A percentile compares a stretch with the other conserved stretches of the same genome.
These are phyloP conservation scores for Rhodamnia argentea DNA, from an alignment of 345 rosid species.

Conservation along the genomic window DNA sequence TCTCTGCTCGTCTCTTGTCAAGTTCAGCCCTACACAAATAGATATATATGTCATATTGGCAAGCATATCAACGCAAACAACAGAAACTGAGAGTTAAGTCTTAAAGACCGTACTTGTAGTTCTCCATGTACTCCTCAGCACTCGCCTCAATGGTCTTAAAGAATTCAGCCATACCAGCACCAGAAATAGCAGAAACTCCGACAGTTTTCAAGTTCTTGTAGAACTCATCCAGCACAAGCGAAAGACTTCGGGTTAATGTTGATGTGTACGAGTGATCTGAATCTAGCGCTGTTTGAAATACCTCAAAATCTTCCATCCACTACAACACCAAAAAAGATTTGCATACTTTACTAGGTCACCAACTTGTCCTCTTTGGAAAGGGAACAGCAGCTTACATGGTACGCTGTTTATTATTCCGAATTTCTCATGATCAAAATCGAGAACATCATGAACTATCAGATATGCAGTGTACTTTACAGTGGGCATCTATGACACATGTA, in stretches of 20 bases:
- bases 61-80: neutral
- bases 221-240: constrained; percentile 18
- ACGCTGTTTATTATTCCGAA: neutral
- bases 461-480: neutral
- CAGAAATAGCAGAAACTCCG: constrained; percentile 18
- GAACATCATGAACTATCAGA: neutral
- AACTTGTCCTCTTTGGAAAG: neutral
- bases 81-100: neutral
- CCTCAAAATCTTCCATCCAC: constrained; percentile 17
- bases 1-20: constrained; percentile 14
- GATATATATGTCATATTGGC: neutral
- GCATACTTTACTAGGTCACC: neutral
- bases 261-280: constrained; percentile 13
- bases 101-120: constrained; percentile 4
- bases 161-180: constrained; percentile 13
- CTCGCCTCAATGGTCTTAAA: constrained; percentile 11
- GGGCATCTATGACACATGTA: neutral
- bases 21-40: constrained; percentile 10
- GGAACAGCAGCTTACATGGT: neutral
- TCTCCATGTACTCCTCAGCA: constrained; percentile 17
- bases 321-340: neutral
- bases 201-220: constrained; percentile 13
- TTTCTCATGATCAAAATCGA: neutral
- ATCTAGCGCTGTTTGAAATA: constrained; percentile 11
- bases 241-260: constrained; percentile 10